Conservation (phyloP, 306 rosid genomes). For the Begonia masoniana region DNA sequence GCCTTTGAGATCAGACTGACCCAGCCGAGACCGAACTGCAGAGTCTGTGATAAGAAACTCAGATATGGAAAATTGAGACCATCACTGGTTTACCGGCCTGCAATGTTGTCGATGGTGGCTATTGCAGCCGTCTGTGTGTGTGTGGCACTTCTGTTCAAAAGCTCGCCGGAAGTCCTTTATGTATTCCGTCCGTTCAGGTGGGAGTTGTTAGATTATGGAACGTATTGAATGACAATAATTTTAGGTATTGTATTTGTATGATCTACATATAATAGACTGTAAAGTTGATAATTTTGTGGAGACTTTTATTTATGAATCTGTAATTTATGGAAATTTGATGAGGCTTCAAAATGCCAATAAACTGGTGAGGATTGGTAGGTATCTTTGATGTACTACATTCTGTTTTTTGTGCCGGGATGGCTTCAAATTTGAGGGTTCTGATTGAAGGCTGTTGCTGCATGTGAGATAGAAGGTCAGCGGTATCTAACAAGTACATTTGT, state of each 20-base stretch:
- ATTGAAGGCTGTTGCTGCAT: too few relatives aligned
- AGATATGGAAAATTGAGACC: slow-evolving; percentile 23
- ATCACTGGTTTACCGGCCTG: slow-evolving; percentile 55
- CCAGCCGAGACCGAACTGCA: slow-evolving; percentile 19
- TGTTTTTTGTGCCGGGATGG: too few relatives aligned
- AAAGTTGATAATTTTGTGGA: neutral
- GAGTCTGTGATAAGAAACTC: slow-evolving; percentile 33
- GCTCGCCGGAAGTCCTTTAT: slow-evolving; percentile 55
- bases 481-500: too few relatives aligned
- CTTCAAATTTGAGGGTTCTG: too few relatives aligned
- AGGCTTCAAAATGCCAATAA: too few relatives aligned
- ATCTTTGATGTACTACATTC: too few relatives aligned
- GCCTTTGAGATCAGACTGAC: slow-evolving; percentile 40
- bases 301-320: neutral
- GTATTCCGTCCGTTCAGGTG: slow-evolving; percentile 70
- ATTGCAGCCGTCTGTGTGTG: slow-evolving; percentile 86
- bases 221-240: neutral
- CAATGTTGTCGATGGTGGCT: slow-evolving; percentile 70
- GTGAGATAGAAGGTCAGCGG: too few relatives aligned
- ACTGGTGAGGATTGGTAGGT: too few relatives aligned
- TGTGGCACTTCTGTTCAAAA: slow-evolving; percentile 79
- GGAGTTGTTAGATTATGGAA: slow-evolving; percentile 62
- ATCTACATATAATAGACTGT: neutral
- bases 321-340: neutral
- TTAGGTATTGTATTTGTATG: neutral